Evolutionary conservation across 352 stramenopile species (phyloP).

Genomic region (Proteromonas lacertae): DNA sequence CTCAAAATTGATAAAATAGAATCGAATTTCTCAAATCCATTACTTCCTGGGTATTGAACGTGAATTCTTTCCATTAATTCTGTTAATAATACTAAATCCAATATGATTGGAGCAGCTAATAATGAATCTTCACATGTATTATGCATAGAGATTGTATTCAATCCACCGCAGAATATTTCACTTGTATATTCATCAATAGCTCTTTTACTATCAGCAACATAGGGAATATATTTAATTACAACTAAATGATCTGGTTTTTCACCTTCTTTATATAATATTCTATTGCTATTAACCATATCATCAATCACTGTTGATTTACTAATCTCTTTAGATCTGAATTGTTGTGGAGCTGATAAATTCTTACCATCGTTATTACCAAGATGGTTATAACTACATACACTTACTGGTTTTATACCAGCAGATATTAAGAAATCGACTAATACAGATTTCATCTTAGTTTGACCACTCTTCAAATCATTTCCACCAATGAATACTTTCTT

Average conservation of each 20-base stretch:
- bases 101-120: slow-evolving; percentile 79
- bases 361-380: slow-evolving; percentile 98
- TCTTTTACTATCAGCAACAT: slow-evolving; percentile 89
- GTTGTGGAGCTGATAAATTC: slow-evolving; percentile 84
- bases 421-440: slow-evolving; percentile 93
- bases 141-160: slow-evolving; percentile 99
- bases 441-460: slow-evolving; percentile 98
- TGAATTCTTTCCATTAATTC: slow-evolving; percentile 81
- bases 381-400: slow-evolving; percentile 98
- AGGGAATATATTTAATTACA: slow-evolving; percentile 93
- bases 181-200: slow-evolving; percentile 98
- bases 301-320: slow-evolving; percentile 94
- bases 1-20: slow-evolving; percentile 77
- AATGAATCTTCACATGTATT: slow-evolving; percentile 98
- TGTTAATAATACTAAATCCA: slow-evolving; percentile 88
- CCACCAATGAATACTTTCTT: slow-evolving; percentile 82
- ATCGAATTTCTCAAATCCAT: slow-evolving; percentile 56
- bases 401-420: slow-evolving; percentile 89
- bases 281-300: slow-evolving; percentile 78
- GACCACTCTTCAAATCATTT: slow-evolving; percentile 96
- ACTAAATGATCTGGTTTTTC: slow-evolving; percentile 96
- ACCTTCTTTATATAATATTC: slow-evolving; percentile 78
- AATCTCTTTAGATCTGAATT: slow-evolving; percentile 99
- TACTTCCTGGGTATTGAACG: slow-evolving; percentile 24
- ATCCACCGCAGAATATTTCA: slow-evolving; percentile 98